Percentiles rank a stretch among this genome's conserved stretches.
Conservation (phyloP, 768 basidiomycete species). For the Butyriboletus loyo region DNA sequence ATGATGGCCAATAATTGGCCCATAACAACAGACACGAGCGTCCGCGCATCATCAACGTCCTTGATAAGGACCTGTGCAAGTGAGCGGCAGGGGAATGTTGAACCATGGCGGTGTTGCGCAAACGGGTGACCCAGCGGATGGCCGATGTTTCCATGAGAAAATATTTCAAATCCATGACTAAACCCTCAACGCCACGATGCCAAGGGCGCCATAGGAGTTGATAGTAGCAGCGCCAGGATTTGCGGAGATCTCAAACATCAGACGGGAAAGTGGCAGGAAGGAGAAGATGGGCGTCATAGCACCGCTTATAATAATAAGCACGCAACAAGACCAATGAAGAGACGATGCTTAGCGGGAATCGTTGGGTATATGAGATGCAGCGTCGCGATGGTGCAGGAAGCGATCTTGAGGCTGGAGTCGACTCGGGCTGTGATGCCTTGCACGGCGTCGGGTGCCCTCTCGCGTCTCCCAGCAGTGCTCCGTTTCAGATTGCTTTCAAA, state of each 20-base stretch:
- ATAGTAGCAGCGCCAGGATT: slow-evolving; percentile 65
- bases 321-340: slow-evolving; percentile 65
- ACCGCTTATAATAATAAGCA: slow-evolving; percentile 73
- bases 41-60: slow-evolving; percentile 85
- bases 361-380: slow-evolving; percentile 61
- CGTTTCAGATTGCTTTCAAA: slow-evolving; percentile 42
- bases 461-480: slow-evolving; percentile 38
- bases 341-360: slow-evolving; percentile 68
- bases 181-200: slow-evolving; percentile 74
- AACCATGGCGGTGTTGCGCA: slow-evolving; percentile 74
- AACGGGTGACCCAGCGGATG: slow-evolving; percentile 66
- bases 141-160: slow-evolving; percentile 74
- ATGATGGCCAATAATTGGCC: slow-evolving; percentile 79
- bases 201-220: slow-evolving; percentile 69
- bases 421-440: background rate
- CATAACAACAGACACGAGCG: slow-evolving; percentile 69
- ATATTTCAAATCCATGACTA: slow-evolving; percentile 74
- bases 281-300: slow-evolving; percentile 92
- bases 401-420: background rate
- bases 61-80: slow-evolving; percentile 79
- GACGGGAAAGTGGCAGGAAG: slow-evolving; percentile 75
- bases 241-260: slow-evolving; percentile 73
- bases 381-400: slow-evolving; percentile 29
- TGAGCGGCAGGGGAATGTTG: slow-evolving; percentile 64
- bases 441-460: slow-evolving; percentile 7